Evolutionary conservation across 1,284 basidiomycete genomes (phyloP).

Genomic region (Takashimella tepidaria): DNA sequence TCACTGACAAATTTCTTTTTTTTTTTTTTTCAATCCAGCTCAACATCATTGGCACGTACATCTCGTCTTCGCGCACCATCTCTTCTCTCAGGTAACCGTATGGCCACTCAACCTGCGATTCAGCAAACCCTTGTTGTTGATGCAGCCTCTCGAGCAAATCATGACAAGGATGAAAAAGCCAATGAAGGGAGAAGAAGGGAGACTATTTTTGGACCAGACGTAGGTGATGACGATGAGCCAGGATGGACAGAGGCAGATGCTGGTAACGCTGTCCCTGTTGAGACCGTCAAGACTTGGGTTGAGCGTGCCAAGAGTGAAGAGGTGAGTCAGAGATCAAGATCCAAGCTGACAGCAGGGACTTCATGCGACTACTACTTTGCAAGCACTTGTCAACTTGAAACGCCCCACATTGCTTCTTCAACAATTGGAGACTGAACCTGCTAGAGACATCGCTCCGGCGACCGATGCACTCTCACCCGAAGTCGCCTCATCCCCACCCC

Average conservation of each 20-base stretch:
- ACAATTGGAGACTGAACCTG: constrained; percentile 50
- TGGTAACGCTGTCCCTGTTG: constrained; percentile 59
- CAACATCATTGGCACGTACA: constrained; percentile 26
- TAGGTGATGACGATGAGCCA: constrained; percentile 55
- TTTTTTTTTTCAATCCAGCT: too few species aligned
- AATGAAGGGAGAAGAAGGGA: constrained; percentile 54
- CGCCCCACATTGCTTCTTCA: constrained; percentile 72
- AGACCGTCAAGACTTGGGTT: constrained; percentile 73
- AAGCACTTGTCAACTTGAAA: constrained; percentile 86
- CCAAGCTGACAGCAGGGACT: constrained; percentile 52
- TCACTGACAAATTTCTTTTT: neutral
- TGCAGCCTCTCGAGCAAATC: constrained; percentile 16
- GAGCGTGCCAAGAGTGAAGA: constrained; percentile 67
- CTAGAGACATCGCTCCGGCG: constrained; percentile 43
- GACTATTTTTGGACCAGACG: constrained; percentile 66
- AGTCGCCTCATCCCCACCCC: constrained; percentile 35
- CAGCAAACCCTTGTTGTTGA: constrained; percentile 45
- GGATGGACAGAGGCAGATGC: constrained; percentile 37
- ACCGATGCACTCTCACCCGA: constrained; percentile 4
- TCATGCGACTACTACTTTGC: constrained; percentile 79
- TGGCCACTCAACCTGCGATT: constrained; percentile 12
- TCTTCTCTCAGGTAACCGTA: constrained; percentile 21
- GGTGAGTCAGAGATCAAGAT: constrained; percentile 49
- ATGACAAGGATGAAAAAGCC: constrained; percentile 13
- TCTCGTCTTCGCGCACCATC: constrained; percentile 30